These are phyloP conservation scores for Alternaria sp. DNA, from an alignment of 2,329 filamentous ascomycete genomes.

Conservation along the genomic window DNA sequence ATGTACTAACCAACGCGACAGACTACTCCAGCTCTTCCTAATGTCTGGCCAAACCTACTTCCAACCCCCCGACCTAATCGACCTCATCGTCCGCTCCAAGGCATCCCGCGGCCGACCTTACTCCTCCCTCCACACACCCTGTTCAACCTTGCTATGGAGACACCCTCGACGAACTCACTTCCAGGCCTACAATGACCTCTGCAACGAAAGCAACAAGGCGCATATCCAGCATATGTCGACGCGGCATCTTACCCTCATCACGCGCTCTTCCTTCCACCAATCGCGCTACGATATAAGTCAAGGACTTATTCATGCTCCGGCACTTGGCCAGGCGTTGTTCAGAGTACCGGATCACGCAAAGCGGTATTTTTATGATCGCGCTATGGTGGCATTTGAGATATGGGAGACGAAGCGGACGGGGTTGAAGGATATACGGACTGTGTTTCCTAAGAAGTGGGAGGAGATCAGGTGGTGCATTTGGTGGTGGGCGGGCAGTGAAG, in stretches of 20 bases:
- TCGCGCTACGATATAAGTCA: not conserved
- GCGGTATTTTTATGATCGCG: conserved; percentile 8
- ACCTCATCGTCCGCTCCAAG: conserved; percentile 24
- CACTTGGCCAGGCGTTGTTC: not conserved
- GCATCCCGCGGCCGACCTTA: conserved; percentile 19
- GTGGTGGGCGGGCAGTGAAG: conserved; percentile 36
- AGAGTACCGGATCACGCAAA: conserved; percentile 8
- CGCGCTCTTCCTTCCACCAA: not conserved
- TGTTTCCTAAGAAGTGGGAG: conserved; percentile 19
- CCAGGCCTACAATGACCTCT: not conserved
- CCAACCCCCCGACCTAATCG: conserved; percentile 34
- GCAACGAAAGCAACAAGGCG: not conserved
- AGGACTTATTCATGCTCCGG: not conserved
- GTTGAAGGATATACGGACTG: conserved; percentile 5
- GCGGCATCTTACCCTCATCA: not conserved
- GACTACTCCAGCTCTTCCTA: conserved; percentile 26
- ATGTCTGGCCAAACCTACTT: conserved; percentile 27
- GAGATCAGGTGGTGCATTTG: conserved; percentile 25
- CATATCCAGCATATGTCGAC: not conserved
- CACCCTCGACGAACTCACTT: not conserved
- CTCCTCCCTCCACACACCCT: conserved; percentile 8
- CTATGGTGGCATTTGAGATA: conserved; percentile 14
- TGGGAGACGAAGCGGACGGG: not conserved
- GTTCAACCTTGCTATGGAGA: not conserved
- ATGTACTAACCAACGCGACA: not conserved